A percentile compares a stretch with the other conserved stretches of the same genome.
phyloP scores from a whole-genome alignment of 2,329 filamentous ascomycete species.

The Talaromyces funiculosus region DNA sequence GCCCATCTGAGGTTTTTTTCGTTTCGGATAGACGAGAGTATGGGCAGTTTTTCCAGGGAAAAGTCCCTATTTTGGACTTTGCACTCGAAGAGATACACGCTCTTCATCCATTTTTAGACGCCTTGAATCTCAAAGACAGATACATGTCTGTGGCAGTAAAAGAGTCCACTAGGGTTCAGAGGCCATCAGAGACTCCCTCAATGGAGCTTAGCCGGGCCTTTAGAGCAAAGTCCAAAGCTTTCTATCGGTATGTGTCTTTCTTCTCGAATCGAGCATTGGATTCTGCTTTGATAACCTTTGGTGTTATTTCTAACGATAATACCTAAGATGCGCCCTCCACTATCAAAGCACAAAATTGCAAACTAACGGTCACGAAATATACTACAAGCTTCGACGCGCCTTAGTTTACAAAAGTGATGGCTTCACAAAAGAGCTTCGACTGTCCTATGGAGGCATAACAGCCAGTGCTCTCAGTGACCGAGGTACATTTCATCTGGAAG shows the following conservation, averaged over 20 bases:
- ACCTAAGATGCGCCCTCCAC: not conserved
- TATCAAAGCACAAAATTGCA: conserved; percentile 1
- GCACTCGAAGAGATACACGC: not conserved
- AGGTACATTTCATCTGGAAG: conserved; percentile 3
- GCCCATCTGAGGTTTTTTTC: not conserved
- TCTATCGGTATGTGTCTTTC: not conserved
- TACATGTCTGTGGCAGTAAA: not conserved
- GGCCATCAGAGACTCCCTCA: not conserved
- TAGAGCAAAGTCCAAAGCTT: not conserved
- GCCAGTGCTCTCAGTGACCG: not conserved
- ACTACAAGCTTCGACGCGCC: not conserved
- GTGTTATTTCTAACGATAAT: too few relatives aligned
- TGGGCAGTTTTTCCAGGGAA: not conserved
- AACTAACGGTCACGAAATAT: not conserved
- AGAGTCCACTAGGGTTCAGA: not conserved
- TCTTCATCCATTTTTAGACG: not conserved
- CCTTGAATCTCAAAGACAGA: not conserved
- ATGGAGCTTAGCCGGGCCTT: not conserved
- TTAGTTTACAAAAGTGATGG: conserved; percentile 3
- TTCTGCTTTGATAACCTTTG: too few relatives aligned
- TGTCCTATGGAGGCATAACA: not conserved
- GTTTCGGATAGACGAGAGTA: not conserved
- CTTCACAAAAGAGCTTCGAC: not conserved
- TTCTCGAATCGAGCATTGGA: too few relatives aligned
- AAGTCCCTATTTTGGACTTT: not conserved